phyloP scores from a whole-genome alignment of 2,329 filamentous ascomycete species.

The Amesomyces nigricolor region DNA sequence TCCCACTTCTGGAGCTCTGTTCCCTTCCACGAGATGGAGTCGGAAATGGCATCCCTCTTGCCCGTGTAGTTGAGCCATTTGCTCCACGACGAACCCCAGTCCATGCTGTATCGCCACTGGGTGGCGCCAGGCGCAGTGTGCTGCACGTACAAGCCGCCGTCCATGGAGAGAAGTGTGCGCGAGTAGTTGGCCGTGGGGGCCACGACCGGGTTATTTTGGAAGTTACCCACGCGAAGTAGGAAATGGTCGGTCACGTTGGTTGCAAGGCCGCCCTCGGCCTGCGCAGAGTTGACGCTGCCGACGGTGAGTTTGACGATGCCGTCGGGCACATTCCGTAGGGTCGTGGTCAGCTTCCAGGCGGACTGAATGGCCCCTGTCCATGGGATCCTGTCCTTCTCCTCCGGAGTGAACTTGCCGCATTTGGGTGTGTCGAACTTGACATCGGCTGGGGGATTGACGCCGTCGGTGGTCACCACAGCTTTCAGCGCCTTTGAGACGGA shows the following conservation, averaged over 20 bases:
- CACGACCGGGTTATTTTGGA: conserved; percentile 51
- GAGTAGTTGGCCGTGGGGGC: conserved; percentile 58
- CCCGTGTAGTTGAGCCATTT: conserved; percentile 53
- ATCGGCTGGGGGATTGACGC: conserved; percentile 37
- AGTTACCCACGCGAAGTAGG: conserved; percentile 53
- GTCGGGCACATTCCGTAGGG: conserved; percentile 51
- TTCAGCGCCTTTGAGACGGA: conserved; percentile 44
- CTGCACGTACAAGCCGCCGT: conserved; percentile 41
- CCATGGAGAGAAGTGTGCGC: conserved; percentile 41
- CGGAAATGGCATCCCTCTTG: conserved; percentile 38
- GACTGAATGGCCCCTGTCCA: conserved; percentile 50
- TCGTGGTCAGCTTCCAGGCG: conserved; percentile 48
- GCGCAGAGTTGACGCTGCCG: conserved; percentile 42
- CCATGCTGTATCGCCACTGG: conserved; percentile 56
- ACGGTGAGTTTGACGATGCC: conserved; percentile 56
- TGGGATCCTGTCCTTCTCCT: conserved; percentile 21
- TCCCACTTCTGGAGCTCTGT: conserved; percentile 52
- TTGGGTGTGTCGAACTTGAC: conserved; percentile 41
- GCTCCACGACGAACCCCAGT: conserved; percentile 55
- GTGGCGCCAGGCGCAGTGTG: conserved; percentile 58
- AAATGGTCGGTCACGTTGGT: conserved; percentile 51
- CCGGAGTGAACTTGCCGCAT: conserved; percentile 25
- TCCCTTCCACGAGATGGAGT: conserved; percentile 51
- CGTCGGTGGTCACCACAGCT: conserved; percentile 48
- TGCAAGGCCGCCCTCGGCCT: not conserved